Evolutionary conservation across 1,139 yeast genomes (phyloP), one percentile per base, ranked within the genome.

Genomic region (Protomyces arabidopsidicola): DNA sequence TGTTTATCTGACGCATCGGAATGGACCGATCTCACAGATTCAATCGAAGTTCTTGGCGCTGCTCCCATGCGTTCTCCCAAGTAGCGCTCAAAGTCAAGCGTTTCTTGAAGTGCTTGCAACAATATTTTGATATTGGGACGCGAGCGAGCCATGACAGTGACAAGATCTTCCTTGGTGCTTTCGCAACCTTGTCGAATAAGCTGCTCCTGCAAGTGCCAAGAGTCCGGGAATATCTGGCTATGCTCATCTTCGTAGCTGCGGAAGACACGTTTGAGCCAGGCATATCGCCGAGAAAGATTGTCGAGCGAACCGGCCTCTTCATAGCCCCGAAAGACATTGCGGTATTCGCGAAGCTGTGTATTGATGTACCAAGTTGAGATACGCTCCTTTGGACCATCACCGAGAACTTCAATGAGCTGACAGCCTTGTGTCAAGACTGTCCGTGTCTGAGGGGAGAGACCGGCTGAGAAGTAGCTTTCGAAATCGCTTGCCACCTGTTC

Each of bases 231-330:
- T 48, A 81, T 79, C 10, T 75, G 71, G 2, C 79, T 72, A 68
- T 81, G 84, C 48, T 79, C 80, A 1, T 82, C 75, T 62, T 83
- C 85, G 67, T 87, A 84, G 63, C 83, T 81, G 56, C 81, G 81
- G 65, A 91, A 75, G 0, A 89, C 81, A 69, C 88, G 84, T 69
- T 87, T 86, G 74, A 90, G 87, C 74, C 88, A 93, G 38, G 91
- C 82, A 72, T 84, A 93, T 60, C 98, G 79, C 69, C 98, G 78
- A 20, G 84, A 81, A 55, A 93, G 76, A 74, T 93, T 93, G 67
- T 93, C 98, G 67, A 93, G 76, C 1, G 96, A 87, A 0, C 97
- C 97, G 0, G 98, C 98, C 74, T 68, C 98, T 70, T 90, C 97
- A 20, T 84, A 79, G 35, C 84, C 80, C 64, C 84, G 82, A 75